These are phyloP conservation scores for Ceratopteris richardii DNA, from an alignment of 75 land plant genomes.

Conservation along the genomic window DNA sequence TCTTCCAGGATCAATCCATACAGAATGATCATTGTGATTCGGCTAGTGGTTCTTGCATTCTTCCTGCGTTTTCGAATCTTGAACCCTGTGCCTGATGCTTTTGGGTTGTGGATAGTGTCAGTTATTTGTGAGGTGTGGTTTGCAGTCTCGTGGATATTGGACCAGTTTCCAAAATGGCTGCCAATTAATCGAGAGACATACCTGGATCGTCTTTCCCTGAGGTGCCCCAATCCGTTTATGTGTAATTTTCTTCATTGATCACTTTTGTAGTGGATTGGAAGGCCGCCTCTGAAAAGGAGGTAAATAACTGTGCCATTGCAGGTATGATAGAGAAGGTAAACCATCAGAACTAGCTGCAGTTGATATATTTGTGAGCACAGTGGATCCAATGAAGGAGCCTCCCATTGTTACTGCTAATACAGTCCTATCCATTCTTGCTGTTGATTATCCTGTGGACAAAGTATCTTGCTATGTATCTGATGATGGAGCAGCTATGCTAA, in stretches of 20 bases:
- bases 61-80: conserved; percentile 61
- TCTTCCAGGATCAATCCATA: conserved; percentile 59
- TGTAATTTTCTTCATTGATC: too few species aligned
- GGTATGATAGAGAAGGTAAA: conserved; percentile 72
- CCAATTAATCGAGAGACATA: conserved; percentile 67
- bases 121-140: conserved; percentile 69
- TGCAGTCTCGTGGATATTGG: conserved; percentile 63
- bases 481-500: conserved; percentile 85
- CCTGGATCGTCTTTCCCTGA: conserved; percentile 48
- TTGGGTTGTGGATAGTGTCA: conserved; percentile 52
- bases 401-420: conserved; percentile 82
- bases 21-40: conserved; percentile 53
- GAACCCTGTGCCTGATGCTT: conserved; percentile 49
- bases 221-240: too few species aligned
- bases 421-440: conserved; percentile 70
- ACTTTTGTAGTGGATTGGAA: too few species aligned
- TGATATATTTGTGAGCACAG: conserved; percentile 74
- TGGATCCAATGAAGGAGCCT: conserved; percentile 77
- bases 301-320: conserved; percentile 5
- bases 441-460: conserved; percentile 80
- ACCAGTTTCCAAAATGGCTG: conserved; percentile 71
- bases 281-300: too few species aligned
- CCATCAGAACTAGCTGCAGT: conserved; percentile 56
- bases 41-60: conserved; percentile 55
- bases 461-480: conserved; percentile 86